Conservation (phyloP, 2,329 filamentous ascomycete genomes). For the Simplicillium aogashimaense region DNA sequence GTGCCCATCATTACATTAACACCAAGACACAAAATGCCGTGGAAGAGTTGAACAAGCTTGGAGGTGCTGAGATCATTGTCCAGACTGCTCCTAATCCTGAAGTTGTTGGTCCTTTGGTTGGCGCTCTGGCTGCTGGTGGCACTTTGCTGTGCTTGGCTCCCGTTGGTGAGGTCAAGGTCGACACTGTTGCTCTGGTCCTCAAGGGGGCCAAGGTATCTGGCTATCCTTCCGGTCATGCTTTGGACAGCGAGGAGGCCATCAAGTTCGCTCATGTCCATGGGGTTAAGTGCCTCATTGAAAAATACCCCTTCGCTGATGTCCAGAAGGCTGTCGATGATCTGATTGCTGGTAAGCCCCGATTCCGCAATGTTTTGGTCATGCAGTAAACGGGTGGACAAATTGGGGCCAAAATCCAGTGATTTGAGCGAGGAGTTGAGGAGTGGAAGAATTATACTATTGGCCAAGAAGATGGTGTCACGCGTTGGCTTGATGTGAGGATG, state of each 20-base stretch:
- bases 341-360: slow-evolving; percentile 29
- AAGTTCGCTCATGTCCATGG: slow-evolving; percentile 51
- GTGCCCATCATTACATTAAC: slow-evolving; percentile 36
- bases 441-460: too few species aligned
- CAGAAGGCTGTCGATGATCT: slow-evolving; percentile 33
- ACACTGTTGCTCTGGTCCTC: slow-evolving; percentile 28
- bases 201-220: slow-evolving; percentile 53
- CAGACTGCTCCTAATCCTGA: slow-evolving; percentile 52
- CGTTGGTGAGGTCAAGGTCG: slow-evolving; percentile 32
- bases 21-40: slow-evolving; percentile 39
- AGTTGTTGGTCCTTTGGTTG: slow-evolving; percentile 40
- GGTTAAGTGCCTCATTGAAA: slow-evolving; percentile 57
- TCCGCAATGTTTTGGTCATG: slow-evolving; percentile 34
- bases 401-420: slow-evolving; percentile 1
- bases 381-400: slow-evolving; percentile 11
- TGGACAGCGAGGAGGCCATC: slow-evolving; percentile 57
- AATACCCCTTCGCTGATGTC: slow-evolving; percentile 45
- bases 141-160: slow-evolving; percentile 51
- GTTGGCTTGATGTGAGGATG: neutral
- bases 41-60: slow-evolving; percentile 41
- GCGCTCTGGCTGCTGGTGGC: slow-evolving; percentile 42
- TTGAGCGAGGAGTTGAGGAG: neutral
- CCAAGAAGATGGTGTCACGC: neutral
- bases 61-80: slow-evolving; percentile 52
- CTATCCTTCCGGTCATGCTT: slow-evolving; percentile 51